Base-by-base conservation (phyloP, 2,329 filamentous ascomycete genomes). In the Thermothelomyces thermophilus region DNA sequence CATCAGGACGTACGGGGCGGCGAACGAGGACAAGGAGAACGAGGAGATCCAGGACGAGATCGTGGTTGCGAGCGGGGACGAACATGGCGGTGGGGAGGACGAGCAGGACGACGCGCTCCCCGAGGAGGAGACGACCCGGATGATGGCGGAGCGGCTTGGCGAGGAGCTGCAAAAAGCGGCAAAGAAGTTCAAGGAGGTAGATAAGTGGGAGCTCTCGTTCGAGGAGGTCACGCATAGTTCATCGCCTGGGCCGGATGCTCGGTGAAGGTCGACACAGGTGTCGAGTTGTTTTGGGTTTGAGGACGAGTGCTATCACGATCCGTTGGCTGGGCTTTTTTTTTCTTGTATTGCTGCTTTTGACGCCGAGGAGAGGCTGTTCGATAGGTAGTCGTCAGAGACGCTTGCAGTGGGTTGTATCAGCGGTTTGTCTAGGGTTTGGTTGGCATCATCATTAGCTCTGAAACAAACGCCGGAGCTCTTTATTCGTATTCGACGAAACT, bases 101-200 rank as follows among this genome's bases (percentile, higher is more conserved):
- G 63, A 69, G n/a, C 65, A 58, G 6, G 64, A 64, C 4, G 68
- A 67, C 48, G 63, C 58, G 1, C 64, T 63, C 24, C 39, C 47
- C 5, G 50, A 48, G n/a, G 34, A 45, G 28, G 56, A 57, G 52
- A 59, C 53, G 31, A 59, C 46, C 28, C 46, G 51, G 55, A 50
- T 56, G 54, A 52, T 52, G 59, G 55, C 2, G 54, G 58, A 50
- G 64, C 62, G 57, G 34, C 69, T 60, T 62, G 68, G 50, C 1
- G 56, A 75, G 36, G 80, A 82, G 69, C 68, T 86, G 53, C 78
- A 77, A 65, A 70, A 73, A 43, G 78, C 80, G 35, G 72, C 72
- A 9, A 74, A 70, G 62, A 85, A 85, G 66, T 86, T 86, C 59
- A 73, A 77, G 63, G 82, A 86, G 66, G 83, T 86, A 35, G 83